Evolutionary conservation across 176 grass and related monocot genomes (phyloP), one percentile per base, ranked within the genome.

Genomic region (Ensete ventricosum): DNA sequence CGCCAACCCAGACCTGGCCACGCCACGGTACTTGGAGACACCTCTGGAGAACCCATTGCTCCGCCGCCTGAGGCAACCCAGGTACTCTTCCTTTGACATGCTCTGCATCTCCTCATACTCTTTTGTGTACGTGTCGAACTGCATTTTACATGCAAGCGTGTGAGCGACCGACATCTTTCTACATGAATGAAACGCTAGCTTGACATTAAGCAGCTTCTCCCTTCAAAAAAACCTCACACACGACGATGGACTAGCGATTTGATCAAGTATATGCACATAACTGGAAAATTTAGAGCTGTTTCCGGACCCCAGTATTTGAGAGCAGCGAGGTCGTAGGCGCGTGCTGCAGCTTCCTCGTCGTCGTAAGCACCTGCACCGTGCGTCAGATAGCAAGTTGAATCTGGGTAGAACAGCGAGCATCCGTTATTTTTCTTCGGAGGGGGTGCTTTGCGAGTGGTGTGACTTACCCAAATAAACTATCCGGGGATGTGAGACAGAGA

Each of bases 381-480:
- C 77, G 72, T 73, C 24, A 52, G 69, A 20, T 34, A 55, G 29
- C 22, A 43, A 52, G 48, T 52, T 55, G 34, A 13, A 5, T 9
- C 53, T 66, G 66, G 66, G 19, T 12, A 62, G 16, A 76, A 87
- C 77, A 81, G 76, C 21, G 43, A 0, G 67, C 21, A 79, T 79
- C 57, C 76, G 80, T 87, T 84, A 4, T 43, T 81, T 11, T 12
- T 70, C 53, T 54, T 54, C 21, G 10, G 23, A 54, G 14, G 25
- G 34, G 13, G 52, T 34, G 53, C 13, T 14, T 12, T 22, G 22
- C 54, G 25, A 60, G 59, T 59, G 73, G 79, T 62, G 74, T 81
- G 75, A 82, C 88, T 91, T 85, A 96, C 89, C 92, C 72, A 96
- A 51, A 87, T 91, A 96, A 75, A 96, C 92, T 96, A 77, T 50